phyloP scores from a whole-genome alignment of 2,329 filamentous ascomycete species.

The Botrytis tulipae region DNA sequence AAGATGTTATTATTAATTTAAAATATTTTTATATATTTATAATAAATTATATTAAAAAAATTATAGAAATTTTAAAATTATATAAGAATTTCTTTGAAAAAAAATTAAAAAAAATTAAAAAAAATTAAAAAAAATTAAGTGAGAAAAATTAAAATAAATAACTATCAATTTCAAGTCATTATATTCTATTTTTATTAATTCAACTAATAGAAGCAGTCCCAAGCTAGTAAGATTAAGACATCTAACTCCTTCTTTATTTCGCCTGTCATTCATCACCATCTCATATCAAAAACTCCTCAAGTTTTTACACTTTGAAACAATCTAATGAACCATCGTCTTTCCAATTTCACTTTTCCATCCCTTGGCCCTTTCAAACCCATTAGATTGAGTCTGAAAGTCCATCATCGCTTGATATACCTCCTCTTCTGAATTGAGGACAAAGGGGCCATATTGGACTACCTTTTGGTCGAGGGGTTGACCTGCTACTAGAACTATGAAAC shows the following conservation, averaged over 20 bases:
- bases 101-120: no score
- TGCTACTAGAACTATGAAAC: slow-evolving; percentile 61
- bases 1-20: no score
- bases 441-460: slow-evolving; percentile 81
- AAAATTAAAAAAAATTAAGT: no score
- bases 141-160: no score
- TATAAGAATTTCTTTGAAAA: no score
- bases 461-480: slow-evolving; percentile 78
- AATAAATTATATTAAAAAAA: no score
- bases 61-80: no score
- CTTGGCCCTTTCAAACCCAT: slow-evolving; percentile 77
- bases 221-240: neutral
- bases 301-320: neutral
- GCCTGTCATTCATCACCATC: neutral
- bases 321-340: slow-evolving; percentile 46
- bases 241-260: neutral
- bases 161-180: no score
- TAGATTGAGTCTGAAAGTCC: slow-evolving; percentile 70
- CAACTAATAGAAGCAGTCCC: neutral
- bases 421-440: slow-evolving; percentile 71
- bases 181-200: no score
- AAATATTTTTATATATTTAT: no score
- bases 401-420: slow-evolving; percentile 74
- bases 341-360: slow-evolving; percentile 87
- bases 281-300: no score